Evolutionary conservation across 2,329 filamentous ascomycete species (phyloP).

Genomic region (Fusarium guadeloupense): DNA sequence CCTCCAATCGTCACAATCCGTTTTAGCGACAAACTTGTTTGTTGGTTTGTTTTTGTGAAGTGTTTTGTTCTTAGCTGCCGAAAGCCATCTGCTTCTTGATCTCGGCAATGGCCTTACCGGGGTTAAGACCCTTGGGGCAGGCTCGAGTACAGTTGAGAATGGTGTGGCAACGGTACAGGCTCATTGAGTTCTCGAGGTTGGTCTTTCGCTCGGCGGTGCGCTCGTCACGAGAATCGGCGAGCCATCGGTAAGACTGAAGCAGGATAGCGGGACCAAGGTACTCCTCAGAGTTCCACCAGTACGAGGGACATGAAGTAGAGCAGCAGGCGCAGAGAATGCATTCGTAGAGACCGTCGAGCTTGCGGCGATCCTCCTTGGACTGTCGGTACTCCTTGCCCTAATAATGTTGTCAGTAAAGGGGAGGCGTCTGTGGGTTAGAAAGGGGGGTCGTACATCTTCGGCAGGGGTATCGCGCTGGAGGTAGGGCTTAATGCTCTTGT

Average conservation of each 20-base stretch:
- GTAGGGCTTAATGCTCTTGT: slow-evolving; percentile 99
- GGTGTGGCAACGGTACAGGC: slow-evolving; percentile 97
- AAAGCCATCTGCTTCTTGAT: slow-evolving; percentile 97
- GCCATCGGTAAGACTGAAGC: slow-evolving; percentile 97
- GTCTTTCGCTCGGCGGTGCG: slow-evolving; percentile 86
- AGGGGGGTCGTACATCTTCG: slow-evolving; percentile 70
- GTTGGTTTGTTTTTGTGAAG: slow-evolving; percentile 2
- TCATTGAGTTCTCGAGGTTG: slow-evolving; percentile 98
- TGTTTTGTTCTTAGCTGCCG: slow-evolving; percentile 39
- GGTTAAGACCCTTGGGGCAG: slow-evolving; percentile 98
- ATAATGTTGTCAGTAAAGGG: slow-evolving; percentile 12
- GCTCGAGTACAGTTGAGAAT: slow-evolving; percentile 98
- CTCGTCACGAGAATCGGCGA: slow-evolving; percentile 94
- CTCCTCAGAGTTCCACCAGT: slow-evolving; percentile 99
- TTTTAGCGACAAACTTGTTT: slow-evolving; percentile 16
- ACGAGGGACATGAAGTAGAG: slow-evolving; percentile 98
- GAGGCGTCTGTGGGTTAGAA: not conserved
- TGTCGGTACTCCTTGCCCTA: slow-evolving; percentile 94
- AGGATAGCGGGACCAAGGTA: slow-evolving; percentile 97
- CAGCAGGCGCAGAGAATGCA: slow-evolving; percentile 99
- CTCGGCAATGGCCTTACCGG: slow-evolving; percentile 92
- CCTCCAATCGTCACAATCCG: slow-evolving; percentile 28
- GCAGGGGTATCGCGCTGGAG: slow-evolving; percentile 89
- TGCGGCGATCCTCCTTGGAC: slow-evolving; percentile 89
- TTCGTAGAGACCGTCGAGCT: slow-evolving; percentile 98